Percentiles rank a stretch among this genome's conserved stretches.
phyloP scores from a whole-genome alignment of 371 early-diverging fungal genomes.

The Smittium mucronatum region DNA sequence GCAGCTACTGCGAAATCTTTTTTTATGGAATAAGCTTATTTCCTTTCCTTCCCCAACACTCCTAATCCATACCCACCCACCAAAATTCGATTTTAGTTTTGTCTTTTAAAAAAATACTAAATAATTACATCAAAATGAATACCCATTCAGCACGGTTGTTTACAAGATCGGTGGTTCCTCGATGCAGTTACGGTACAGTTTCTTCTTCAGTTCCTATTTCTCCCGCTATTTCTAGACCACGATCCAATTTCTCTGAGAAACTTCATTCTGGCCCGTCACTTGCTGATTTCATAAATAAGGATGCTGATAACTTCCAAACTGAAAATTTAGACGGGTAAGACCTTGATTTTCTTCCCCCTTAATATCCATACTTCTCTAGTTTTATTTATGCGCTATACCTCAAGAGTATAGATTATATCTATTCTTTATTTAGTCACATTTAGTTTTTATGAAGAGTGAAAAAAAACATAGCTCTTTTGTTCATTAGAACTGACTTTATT shows the following conservation, averaged over 20 bases:
- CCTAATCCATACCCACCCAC: no score
- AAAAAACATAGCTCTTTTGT: not conserved
- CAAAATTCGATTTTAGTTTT: no score
- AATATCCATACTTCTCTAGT: not conserved
- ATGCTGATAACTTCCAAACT: not conserved
- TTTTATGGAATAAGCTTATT: no score
- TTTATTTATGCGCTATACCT: not conserved
- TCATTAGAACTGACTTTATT: not conserved
- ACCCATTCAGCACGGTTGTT: no score
- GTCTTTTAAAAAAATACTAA: no score
- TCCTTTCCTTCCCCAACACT: no score
- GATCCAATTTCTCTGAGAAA: constrained; percentile 3
- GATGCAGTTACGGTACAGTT: no score
- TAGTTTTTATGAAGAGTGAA: not conserved
- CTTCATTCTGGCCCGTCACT: not conserved
- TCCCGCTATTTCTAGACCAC: no score
- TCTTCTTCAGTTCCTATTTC: no score
- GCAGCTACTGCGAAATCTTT: no score
- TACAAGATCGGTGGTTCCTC: no score
- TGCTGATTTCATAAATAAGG: not conserved
- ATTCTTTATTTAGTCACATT: not conserved
- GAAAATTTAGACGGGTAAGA: not conserved
- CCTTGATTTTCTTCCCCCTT: not conserved
- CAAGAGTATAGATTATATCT: not conserved
- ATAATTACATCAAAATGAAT: no score